Percentiles rank a stretch among this genome's conserved stretches.
phyloP scores from a whole-genome alignment of 2,329 filamentous ascomycete species.

The Hypoxylon sp. region DNA sequence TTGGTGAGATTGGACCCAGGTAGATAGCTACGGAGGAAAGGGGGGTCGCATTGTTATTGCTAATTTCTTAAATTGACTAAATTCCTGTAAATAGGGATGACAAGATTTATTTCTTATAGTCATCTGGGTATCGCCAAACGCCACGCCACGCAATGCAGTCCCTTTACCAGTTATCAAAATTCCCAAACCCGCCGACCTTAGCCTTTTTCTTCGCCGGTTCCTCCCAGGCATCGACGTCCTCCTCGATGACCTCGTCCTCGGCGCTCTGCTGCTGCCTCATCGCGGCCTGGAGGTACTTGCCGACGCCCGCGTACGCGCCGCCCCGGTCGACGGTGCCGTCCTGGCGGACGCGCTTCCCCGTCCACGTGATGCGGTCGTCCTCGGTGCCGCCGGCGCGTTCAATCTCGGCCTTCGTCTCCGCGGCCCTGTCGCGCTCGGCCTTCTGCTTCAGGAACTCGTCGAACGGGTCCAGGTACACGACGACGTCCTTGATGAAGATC shows the following conservation, averaged over 20 bases:
- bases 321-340: constrained; percentile 68
- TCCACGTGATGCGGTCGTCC: constrained; percentile 94
- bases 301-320: constrained; percentile 66
- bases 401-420: constrained; percentile 71
- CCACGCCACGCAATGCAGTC: constrained; percentile 41
- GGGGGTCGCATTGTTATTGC: too few species aligned
- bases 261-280: constrained; percentile 52
- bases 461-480: constrained; percentile 93
- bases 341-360: constrained; percentile 85
- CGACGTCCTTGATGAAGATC: constrained; percentile 83
- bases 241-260: constrained; percentile 71
- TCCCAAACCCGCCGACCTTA: constrained; percentile 86
- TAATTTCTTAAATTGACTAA: not conserved
- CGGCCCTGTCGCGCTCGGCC: constrained; percentile 69
- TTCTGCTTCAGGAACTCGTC: constrained; percentile 89
- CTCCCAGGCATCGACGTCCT: constrained; percentile 71
- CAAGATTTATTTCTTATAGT: constrained; percentile 8
- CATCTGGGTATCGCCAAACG: constrained; percentile 40
- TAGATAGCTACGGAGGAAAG: too few species aligned
- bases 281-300: constrained; percentile 83
- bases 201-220: constrained; percentile 84
- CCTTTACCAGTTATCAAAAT: constrained; percentile 89
- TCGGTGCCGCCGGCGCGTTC: constrained; percentile 77
- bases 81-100: not conserved
- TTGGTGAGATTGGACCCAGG: too few species aligned